Base-by-base conservation (phyloP, 805 yeast species). In the Starmerella riodocensis region DNA sequence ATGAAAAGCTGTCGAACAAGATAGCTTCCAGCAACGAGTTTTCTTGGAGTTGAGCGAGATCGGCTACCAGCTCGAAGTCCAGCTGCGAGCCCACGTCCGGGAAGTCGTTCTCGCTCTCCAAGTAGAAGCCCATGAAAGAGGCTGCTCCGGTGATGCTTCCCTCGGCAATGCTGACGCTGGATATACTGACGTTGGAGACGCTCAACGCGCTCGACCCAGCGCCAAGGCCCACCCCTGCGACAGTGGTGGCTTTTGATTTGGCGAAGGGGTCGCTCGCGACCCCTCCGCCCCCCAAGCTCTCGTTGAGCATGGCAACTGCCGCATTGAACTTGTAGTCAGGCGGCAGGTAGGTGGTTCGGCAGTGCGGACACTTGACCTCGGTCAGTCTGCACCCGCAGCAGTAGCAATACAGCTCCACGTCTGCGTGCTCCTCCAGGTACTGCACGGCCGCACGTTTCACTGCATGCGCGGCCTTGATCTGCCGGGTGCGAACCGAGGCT, bases 291-390 rank as follows among this genome's bases (percentile, higher is more conserved):
- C 24, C 23, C 16, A 4, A 5, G 12, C 23, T 17, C 3, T 31
- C 37, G 6, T 23, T 33, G 12, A 44, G 18, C 9, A 45, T 45
- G 2, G 40, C 47, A 26, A 27, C 20, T 6, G 37, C 19, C 6
- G 47, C 39, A 19, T 23, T 39, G 37, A 21, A 44, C 17, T 28
- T 24, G 29, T 41, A 45, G 4, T 45, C 41, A 12, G 49, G 49
- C 8, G 50, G 50, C 13, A 45, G 20, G 33, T 52, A 51, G 6
- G 43, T 31, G 2, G 56, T 52, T 11, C 42, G 46, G 36, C 56
- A 52, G 18, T 41, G 14, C 2, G 24, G 29, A 31, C 56, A 52
- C 11, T 40, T 37, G 6, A 34, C 28, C 4, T 43, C 50, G 12
- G 18, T 13, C 21, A 52, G 37, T 8, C 35, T 35, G 26, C 36